A percentile compares a stretch with the other conserved stretches of the same genome.
These are phyloP conservation scores for Linum lewisii DNA, from an alignment of 345 rosid species.

Conservation along the genomic window DNA sequence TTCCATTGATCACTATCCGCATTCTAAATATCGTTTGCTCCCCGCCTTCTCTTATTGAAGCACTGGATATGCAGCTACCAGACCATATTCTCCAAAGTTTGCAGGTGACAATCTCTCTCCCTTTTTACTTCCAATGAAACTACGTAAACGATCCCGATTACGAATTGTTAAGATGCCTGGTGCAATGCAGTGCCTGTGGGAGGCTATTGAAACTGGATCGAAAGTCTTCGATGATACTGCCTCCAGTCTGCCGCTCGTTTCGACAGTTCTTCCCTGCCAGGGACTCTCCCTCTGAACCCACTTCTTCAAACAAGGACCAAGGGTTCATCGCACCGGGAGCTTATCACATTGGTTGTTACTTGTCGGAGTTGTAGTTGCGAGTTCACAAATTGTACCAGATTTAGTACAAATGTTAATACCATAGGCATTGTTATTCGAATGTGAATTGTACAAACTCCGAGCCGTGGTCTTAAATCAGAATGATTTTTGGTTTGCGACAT, in stretches of 20 bases:
- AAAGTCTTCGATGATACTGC: slow-evolving; percentile 28
- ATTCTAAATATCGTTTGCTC: background rate
- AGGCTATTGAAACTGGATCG: slow-evolving; percentile 63
- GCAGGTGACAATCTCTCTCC: slow-evolving; percentile 42
- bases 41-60: slow-evolving; percentile 26
- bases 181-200: slow-evolving; percentile 61
- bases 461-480: no score
- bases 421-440: no score
- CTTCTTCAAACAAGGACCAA: slow-evolving; percentile 15
- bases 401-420: background rate
- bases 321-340: slow-evolving; percentile 3
- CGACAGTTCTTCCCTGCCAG: slow-evolving; percentile 10
- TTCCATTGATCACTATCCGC: background rate
- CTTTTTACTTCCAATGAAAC: slow-evolving; percentile 6
- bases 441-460: no score
- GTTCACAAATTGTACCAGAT: background rate
- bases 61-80: slow-evolving; percentile 83
- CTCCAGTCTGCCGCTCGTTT: slow-evolving; percentile 23
- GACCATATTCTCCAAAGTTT: slow-evolving; percentile 52
- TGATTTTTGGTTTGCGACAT: no score
- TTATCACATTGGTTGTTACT: slow-evolving; percentile 18
- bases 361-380: slow-evolving; percentile 12
- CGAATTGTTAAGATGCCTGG: slow-evolving; percentile 1
- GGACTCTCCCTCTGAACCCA: slow-evolving; percentile 4
- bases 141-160: slow-evolving; percentile 1